Percentiles rank a stretch among this genome's conserved stretches.
phyloP scores from a whole-genome alignment of 208 protist species.

The Leptomonas pyrrhocoris region DNA sequence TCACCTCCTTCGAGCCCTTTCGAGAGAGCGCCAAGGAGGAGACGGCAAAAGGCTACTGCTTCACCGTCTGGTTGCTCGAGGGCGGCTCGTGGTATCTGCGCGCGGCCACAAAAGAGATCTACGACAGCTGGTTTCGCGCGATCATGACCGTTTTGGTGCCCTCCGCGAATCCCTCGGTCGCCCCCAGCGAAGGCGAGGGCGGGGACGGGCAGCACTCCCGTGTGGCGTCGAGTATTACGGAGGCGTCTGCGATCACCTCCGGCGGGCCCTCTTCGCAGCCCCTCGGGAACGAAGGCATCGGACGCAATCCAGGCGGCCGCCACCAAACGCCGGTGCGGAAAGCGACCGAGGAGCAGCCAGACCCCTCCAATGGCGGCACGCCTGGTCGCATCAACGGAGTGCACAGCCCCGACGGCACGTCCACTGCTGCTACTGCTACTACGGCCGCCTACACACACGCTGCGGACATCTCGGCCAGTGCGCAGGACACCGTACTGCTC shows the following conservation, averaged over 20 bases:
- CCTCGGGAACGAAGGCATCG: conserved; percentile 13
- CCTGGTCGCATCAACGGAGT: neutral
- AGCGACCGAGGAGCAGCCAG: neutral
- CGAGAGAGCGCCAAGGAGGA: conserved; percentile 12
- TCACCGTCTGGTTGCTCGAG: conserved; percentile 77
- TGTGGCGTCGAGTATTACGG: conserved; percentile 19
- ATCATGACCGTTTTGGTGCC: conserved; percentile 36
- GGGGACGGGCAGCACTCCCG: conserved; percentile 19
- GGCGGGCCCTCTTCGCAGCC: neutral
- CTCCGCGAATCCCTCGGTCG: conserved; percentile 19
- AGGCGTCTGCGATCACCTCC: neutral
- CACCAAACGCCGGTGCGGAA: conserved; percentile 8
- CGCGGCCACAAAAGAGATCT: conserved; percentile 45
- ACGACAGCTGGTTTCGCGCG: conserved; percentile 50
- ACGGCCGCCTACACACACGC: conserved; percentile 9
- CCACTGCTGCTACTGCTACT: conserved; percentile 17
- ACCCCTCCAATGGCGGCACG: neutral
- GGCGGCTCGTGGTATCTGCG: conserved; percentile 74
- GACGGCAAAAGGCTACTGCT: conserved; percentile 31
- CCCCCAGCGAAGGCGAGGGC: conserved; percentile 18
- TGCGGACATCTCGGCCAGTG: neutral
- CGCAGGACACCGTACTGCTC: conserved; percentile 29
- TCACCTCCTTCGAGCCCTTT: conserved; percentile 56
- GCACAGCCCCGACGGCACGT: neutral
- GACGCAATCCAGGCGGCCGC: too few relatives aligned